phyloP scores from a whole-genome alignment of 352 stramenopile genomes.

The Phytophthora chlamydospora region DNA sequence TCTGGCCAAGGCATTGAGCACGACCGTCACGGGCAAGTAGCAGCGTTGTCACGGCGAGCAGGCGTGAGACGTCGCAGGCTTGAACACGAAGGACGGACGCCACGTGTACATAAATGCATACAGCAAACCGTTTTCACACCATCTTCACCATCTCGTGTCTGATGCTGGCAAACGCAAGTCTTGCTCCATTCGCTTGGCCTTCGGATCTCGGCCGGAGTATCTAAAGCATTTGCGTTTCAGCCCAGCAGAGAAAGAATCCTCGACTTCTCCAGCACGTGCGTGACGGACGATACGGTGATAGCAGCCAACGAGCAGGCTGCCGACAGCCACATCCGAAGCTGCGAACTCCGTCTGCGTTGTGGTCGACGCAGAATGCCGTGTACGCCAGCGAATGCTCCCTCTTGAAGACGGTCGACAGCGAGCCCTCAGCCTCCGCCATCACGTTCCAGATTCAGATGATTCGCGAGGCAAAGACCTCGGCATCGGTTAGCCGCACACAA shows the following conservation, averaged over 20 bases:
- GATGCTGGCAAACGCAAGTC: slow-evolving; percentile 30
- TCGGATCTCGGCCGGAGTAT: slow-evolving; percentile 6
- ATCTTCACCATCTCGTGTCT: slow-evolving; percentile 36
- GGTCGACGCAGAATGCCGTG: slow-evolving; percentile 16
- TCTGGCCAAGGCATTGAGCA: too few species aligned
- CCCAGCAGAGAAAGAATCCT: slow-evolving; percentile 24
- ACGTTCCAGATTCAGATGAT: slow-evolving; percentile 40
- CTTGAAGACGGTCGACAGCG: slow-evolving; percentile 32
- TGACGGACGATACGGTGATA: slow-evolving; percentile 40
- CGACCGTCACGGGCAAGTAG: slow-evolving; percentile 7
- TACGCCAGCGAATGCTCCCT: slow-evolving; percentile 33
- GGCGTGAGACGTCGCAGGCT: neutral
- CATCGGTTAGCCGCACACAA: slow-evolving; percentile 24
- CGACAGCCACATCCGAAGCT: slow-evolving; percentile 27
- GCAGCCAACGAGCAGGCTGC: slow-evolving; percentile 33
- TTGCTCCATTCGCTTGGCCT: slow-evolving; percentile 7
- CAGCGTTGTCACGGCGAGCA: slow-evolving; percentile 6
- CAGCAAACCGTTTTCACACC: slow-evolving; percentile 26
- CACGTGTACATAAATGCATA: slow-evolving; percentile 24
- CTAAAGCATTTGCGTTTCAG: slow-evolving; percentile 32
- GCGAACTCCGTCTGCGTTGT: slow-evolving; percentile 31
- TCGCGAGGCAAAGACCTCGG: slow-evolving; percentile 21
- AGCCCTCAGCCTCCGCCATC: slow-evolving; percentile 39
- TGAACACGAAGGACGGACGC: slow-evolving; percentile 9
- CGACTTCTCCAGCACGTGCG: slow-evolving; percentile 41